phyloP scores from a whole-genome alignment of 208 protist genomes.

The Strigomonas culicis region DNA sequence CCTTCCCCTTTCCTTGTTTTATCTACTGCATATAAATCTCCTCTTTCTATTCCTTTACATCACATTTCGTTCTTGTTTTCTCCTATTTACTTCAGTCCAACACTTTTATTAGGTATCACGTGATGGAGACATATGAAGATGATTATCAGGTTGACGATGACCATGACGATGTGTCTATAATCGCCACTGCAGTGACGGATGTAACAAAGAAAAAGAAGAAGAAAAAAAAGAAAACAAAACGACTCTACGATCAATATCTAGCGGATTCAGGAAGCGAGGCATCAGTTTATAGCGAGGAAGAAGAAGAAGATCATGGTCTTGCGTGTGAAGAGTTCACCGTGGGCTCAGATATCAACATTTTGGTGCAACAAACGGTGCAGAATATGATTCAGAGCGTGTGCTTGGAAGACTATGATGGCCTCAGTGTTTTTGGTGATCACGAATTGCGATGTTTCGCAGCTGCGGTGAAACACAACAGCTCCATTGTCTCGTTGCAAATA shows the following conservation, averaged over 20 bases:
- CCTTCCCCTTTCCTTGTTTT: slow-evolving; percentile 1
- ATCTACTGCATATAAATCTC: background rate
- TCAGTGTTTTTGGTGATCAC: slow-evolving; percentile 55
- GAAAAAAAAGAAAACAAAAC: slow-evolving; percentile 27
- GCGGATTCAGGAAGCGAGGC: slow-evolving; percentile 66
- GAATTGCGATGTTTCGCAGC: slow-evolving; percentile 76
- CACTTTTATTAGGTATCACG: too few relatives aligned
- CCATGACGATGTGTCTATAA: background rate
- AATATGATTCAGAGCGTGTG: slow-evolving; percentile 76
- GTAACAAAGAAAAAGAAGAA: slow-evolving; percentile 14
- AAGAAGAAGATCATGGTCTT: slow-evolving; percentile 29
- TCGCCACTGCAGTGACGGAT: background rate
- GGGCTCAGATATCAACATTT: slow-evolving; percentile 75
- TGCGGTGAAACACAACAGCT: slow-evolving; percentile 74
- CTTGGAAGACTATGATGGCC: slow-evolving; percentile 58
- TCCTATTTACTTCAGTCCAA: background rate
- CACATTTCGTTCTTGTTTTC: background rate
- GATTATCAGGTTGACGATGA: too few relatives aligned
- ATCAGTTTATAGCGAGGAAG: slow-evolving; percentile 17
- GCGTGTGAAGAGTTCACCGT: slow-evolving; percentile 52
- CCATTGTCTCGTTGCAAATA: slow-evolving; percentile 79
- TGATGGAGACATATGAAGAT: too few relatives aligned
- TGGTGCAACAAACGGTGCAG: slow-evolving; percentile 74
- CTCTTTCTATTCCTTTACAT: background rate
- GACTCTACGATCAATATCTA: slow-evolving; percentile 66